A percentile compares a stretch with the other conserved stretches of the same genome.
These are phyloP conservation scores for Eleusine indica DNA, from an alignment of 176 grass and related monocot genomes.

Conservation along the genomic window DNA sequence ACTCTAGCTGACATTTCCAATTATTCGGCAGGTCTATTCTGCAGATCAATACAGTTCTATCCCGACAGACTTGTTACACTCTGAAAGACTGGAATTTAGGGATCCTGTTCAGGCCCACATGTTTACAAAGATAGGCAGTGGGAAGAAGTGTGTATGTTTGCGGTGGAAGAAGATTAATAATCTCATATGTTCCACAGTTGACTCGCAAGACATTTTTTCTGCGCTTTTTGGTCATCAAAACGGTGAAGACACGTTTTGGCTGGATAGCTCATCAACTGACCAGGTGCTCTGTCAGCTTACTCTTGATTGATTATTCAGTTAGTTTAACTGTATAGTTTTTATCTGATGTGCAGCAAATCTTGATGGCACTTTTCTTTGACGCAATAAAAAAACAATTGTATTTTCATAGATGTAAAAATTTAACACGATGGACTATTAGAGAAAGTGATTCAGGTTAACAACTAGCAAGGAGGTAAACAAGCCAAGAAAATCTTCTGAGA, in stretches of 20 bases:
- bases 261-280: constrained; percentile 94
- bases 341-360: constrained; percentile 26
- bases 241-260: constrained; percentile 87
- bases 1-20: constrained; percentile 39
- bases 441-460: neutral
- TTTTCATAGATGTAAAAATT: neutral
- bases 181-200: constrained; percentile 45
- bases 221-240: constrained; percentile 68
- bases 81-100: constrained; percentile 34
- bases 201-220: constrained; percentile 69
- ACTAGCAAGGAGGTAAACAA: neutral
- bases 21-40: constrained; percentile 65
- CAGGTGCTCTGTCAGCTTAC: constrained; percentile 58
- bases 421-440: neutral
- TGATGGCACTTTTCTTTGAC: neutral
- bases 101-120: constrained; percentile 27
- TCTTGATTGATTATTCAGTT: constrained; percentile 32
- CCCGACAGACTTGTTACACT: constrained; percentile 31
- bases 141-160: constrained; percentile 60
- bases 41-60: constrained; percentile 41
- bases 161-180: constrained; percentile 80
- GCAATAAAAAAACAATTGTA: neutral
- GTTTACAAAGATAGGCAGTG: constrained; percentile 20
- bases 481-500: neutral
- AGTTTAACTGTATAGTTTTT: constrained; percentile 27